phyloP scores from a whole-genome alignment of 345 rosid genomes.

The Pistacia atlantica region DNA sequence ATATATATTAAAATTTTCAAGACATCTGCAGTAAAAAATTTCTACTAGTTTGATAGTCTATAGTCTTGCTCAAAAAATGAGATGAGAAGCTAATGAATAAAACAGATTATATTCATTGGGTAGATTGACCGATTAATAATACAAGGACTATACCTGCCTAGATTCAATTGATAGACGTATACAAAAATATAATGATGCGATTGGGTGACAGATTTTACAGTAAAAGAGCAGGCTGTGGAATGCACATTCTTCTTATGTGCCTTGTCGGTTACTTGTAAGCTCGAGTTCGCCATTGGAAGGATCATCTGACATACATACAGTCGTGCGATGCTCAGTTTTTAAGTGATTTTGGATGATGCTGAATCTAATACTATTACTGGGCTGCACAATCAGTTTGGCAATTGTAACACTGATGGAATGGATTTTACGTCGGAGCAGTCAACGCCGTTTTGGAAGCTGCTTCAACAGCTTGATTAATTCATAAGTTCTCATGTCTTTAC shows the following conservation, averaged over 20 bases:
- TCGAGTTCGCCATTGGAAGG: neutral
- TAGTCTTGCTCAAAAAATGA: neutral
- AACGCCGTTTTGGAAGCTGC: conserved; percentile 47
- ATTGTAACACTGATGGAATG: neutral
- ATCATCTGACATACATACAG: neutral
- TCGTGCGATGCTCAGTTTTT: neutral
- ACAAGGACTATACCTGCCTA: neutral
- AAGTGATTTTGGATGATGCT: neutral
- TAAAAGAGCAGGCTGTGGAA: neutral
- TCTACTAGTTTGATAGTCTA: no score
- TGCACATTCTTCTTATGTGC: neutral
- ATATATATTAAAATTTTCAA: no score
- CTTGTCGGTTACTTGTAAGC: neutral
- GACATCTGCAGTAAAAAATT: no score
- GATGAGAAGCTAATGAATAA: neutral
- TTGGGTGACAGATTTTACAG: neutral
- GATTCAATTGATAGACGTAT: neutral
- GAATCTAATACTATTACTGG: neutral
- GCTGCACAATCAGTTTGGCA: neutral
- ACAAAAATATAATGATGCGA: neutral
- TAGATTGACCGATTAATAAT: neutral
- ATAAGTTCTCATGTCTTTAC: conserved; percentile 59
- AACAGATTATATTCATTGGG: no score
- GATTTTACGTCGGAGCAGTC: neutral
- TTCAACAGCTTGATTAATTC: conserved; percentile 80